Evolutionary conservation across 192 early-diverging fungal species (phyloP).

Genomic region (Helicostylum pulchrum): DNA sequence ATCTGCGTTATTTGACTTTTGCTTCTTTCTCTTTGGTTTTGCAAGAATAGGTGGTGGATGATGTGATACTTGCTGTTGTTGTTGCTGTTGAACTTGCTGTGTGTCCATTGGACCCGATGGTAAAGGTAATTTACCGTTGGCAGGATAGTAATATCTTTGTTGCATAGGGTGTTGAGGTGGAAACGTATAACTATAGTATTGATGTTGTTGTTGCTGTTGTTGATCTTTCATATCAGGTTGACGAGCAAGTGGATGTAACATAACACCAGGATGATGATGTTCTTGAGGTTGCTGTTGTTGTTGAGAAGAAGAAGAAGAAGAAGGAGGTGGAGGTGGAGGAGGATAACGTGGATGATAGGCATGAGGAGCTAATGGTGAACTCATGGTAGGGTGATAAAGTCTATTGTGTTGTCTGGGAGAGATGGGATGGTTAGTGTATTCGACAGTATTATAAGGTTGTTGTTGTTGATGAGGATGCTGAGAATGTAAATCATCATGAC

Average conservation of each 20-base stretch:
- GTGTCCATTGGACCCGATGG: not conserved
- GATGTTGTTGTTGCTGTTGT: slow-evolving; percentile 16
- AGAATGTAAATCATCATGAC: slow-evolving; percentile 9
- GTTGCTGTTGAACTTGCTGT: not conserved
- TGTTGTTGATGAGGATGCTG: slow-evolving; percentile 10
- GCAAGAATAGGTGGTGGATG: slow-evolving; percentile 6
- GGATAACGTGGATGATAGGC: slow-evolving; percentile 3
- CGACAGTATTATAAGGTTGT: not conserved
- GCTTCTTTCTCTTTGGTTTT: slow-evolving; percentile 21
- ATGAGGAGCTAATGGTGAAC: slow-evolving; percentile 7
- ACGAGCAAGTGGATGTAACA: slow-evolving; percentile 19
- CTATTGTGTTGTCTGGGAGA: slow-evolving; percentile 15
- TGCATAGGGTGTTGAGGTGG: slow-evolving; percentile 7
- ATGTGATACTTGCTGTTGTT: not conserved
- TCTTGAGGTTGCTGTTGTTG: slow-evolving; percentile 5
- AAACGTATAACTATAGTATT: slow-evolving; percentile 11
- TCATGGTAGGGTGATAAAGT: slow-evolving; percentile 11
- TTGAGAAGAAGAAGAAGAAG: too few species aligned
- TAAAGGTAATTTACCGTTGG: slow-evolving; percentile 21
- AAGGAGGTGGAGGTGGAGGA: not conserved
- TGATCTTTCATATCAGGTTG: not conserved
- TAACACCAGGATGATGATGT: slow-evolving; percentile 1
- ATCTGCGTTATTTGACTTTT: slow-evolving; percentile 3
- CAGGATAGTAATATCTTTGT: slow-evolving; percentile 16
- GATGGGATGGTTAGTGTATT: slow-evolving; percentile 6